Evolutionary conservation across 805 yeast species (phyloP), one percentile per base, ranked within the genome.

Genomic region (Schizosaccharomyces cryophilus): DNA sequence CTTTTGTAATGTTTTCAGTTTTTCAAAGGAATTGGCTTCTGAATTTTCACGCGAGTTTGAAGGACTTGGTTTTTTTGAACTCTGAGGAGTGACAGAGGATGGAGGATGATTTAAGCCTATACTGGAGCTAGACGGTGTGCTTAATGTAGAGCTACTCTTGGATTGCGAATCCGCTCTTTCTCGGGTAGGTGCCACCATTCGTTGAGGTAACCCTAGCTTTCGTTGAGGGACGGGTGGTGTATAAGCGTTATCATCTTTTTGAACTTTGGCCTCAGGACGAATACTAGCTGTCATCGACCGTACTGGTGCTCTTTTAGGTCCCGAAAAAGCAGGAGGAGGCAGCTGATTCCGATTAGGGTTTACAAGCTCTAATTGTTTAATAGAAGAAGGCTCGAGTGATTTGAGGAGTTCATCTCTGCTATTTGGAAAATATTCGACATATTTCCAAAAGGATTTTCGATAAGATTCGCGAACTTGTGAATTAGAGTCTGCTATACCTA

Each of bases 401-500:
- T 56, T 21, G 61, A 73, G 63, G 5, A 72, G 59, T 17, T 64
- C 64, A 17, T 76, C 78, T 0, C 82, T 84, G 15, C 73, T 71
- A 0, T 70, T 66, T 0, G 86, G 84, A 71, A 80, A 84, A 5
- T 76, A 67, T 24, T 73, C 74, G 65, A 76, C 77, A 61, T 80
- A 77, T 15, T 78, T 73, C 96, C 96, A 89, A 66, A 77, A 90
- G 0, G 87, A 75, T 2, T 75, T 73, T 68, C 95, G 78, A 73
- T 83, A 85, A 0, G 80, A 73, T 66, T 82, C 94, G 64, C 96
- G 77, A 0, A 86, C 96, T 0, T 78, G 73, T 0, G 89, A 87
- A 62, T 84, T 84, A 0, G 95, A 86, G 69, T 89, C 97, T 0
- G 79, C 68, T 0, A 93, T 73, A 24, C 90, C 83, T 65, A 79